Base-by-base conservation (phyloP, 805 yeast genomes). In the Isabelozyma heimii region DNA sequence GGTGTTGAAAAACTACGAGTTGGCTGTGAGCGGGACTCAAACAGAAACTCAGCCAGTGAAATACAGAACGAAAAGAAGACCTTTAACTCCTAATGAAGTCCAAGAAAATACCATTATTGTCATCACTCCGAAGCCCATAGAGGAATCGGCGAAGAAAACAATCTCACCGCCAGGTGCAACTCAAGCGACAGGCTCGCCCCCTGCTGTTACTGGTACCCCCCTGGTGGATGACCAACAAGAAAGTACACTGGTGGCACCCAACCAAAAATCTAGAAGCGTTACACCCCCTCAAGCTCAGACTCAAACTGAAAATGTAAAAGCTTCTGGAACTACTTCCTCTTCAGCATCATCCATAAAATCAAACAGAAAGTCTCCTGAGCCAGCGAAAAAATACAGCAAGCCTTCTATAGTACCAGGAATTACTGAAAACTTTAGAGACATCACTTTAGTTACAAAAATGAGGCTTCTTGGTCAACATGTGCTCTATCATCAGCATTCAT, bases 21-120 rank as follows among this genome's bases (percentile, higher is more conserved):
- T 73, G 37, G 65, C 74, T 1, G 77, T 73, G 1, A 49, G 57
- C 42, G 70, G 63, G 12, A 72, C 77, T 2, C 46, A 52, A 5
- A 63, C 75, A 2, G 69, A 68, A 47, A 30, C 40, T 1, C 59
- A 52, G 27, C 78, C 78, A 4, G 75, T 72, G 1, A 56, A 52
- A 42, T 69, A 65, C 50, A 60, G 59, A 38, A 54, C 60, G 37
- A 61, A 58, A 37, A 67, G 62, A 42, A 58, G 63, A 16, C 77
- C 77, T 0, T 42, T 70, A 2, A 56, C 63, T 7, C 71, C 73
- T 4, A 64, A 61, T 42, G 76, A 73, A 56, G 51, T 60, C 13
- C 69, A 66, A 43, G 77, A 72, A 46, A 58, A 54, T 8, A 40
- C 58, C 8, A 42, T 42, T 15, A 6, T 40, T 12, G 8, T 15